Evolutionary conservation across 176 grass and related monocot genomes (phyloP), one percentile per base, ranked within the genome.

Genomic region (Dendrocalamus sinicus): DNA sequence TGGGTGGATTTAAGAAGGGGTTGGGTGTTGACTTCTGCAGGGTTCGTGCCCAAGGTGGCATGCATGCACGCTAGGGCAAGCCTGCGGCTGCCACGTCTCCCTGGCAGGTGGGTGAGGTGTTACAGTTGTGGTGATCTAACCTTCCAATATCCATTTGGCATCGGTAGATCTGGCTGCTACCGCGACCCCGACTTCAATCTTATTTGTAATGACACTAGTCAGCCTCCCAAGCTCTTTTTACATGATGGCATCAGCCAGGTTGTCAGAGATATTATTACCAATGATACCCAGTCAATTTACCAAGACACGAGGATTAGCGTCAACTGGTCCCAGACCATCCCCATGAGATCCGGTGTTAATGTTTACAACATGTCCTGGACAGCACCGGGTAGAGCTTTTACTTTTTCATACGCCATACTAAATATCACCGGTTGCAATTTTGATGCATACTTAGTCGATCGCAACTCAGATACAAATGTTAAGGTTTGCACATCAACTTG

Each of bases 351-450:
- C 13, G 30, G 13, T 37, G 30, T 67, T 7, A 1, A 35, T 17
- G 64, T 16, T 9, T 37, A 67, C 6, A 3, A 37, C 23, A 17
- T 19, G 64, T 35, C 14, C 2, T 67, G 64, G 30, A 37, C 5
- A 39, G 5, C 6, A 37, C 60, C 23, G 23, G 23, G 23, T 13
- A 63, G 1, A 1, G 11, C 60, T 6, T 63, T 63, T 26, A 0
- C 1, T 5, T 0, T 28, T 6, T 0, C 2, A 0, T 2, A 12
- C 11, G 23, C 5, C 11, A 3, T 5, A 12, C 60, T 63, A 26
- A 28, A 62, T 1, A 62, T 62, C 23, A 62, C 59, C 23, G 59
- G 59, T 5, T 62, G 59, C 59, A 26, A 62, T 26, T 62, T 62
- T 12, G 59, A 62, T 13, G 59, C 23, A 2, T 30, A 30, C 28